phyloP scores from a whole-genome alignment of 345 rosid species.

The Citrus trifoliata region DNA sequence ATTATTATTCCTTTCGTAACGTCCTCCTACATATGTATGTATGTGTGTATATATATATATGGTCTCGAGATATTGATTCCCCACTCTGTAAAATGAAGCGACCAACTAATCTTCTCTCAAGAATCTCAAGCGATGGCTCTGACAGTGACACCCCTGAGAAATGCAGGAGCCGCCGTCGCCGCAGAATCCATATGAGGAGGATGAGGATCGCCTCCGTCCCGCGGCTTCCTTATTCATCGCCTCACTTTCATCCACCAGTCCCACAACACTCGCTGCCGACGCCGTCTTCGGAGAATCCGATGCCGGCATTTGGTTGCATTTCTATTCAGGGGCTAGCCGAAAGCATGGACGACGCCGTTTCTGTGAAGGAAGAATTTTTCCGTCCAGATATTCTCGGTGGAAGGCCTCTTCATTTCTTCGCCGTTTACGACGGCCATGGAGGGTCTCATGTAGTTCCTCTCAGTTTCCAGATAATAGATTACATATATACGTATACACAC shows the following conservation, averaged over 20 bases:
- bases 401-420: slow-evolving; percentile 16
- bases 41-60: too few relatives aligned
- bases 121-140: not conserved
- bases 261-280: too few relatives aligned
- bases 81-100: not conserved
- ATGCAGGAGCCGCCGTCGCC: slow-evolving; percentile 37
- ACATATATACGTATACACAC: too few relatives aligned
- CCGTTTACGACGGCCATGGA: slow-evolving; percentile 21
- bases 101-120: not conserved
- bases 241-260: not conserved
- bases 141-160: slow-evolving; percentile 1
- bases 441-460: not conserved
- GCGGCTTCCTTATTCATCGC: not conserved
- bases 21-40: too few relatives aligned
- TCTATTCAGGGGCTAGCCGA: not conserved
- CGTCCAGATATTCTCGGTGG: not conserved
- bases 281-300: not conserved
- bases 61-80: not conserved
- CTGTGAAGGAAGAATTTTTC: not conserved
- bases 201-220: not conserved
- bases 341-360: not conserved
- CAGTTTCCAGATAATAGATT: not conserved
- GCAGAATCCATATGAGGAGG: slow-evolving; percentile 19
- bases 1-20: too few relatives aligned
- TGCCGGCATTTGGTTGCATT: slow-evolving; percentile 4